Percentiles rank a stretch among this genome's conserved stretches.
phyloP scores from a whole-genome alignment of 2,329 filamentous ascomycete species.

The Colletotrichum sp. region DNA sequence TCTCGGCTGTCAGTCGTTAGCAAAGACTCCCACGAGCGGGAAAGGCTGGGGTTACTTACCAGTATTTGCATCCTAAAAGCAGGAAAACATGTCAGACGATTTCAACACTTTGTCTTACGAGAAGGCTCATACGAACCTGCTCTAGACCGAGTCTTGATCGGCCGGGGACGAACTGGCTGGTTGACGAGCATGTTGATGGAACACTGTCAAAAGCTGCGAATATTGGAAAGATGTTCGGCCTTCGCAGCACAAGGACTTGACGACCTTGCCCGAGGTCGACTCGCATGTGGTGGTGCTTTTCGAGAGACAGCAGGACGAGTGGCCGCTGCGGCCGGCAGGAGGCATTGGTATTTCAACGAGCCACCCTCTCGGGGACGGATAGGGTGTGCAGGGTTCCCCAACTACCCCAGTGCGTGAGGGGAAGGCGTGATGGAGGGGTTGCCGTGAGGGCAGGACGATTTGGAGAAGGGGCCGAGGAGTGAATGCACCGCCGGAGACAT shows the following conservation, averaged over 20 bases:
- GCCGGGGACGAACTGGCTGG: constrained; percentile 18
- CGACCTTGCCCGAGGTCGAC: not conserved
- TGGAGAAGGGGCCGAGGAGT: not conserved
- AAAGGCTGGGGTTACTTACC: not conserved
- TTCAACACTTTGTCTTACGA: not conserved
- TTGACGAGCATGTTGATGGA: constrained; percentile 16
- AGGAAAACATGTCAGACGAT: not conserved
- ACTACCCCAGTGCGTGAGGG: constrained; percentile 19
- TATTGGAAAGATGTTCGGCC: not conserved
- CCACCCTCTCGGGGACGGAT: not conserved
- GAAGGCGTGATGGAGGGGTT: not conserved
- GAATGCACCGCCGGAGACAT: not conserved
- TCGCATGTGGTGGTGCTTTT: not conserved
- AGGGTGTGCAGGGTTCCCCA: constrained; percentile 13
- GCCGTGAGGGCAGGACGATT: not conserved
- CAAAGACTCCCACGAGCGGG: not conserved
- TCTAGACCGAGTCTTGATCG: constrained; percentile 23
- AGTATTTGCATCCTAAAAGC: constrained; percentile 19
- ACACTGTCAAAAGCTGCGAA: not conserved
- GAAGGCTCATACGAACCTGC: constrained; percentile 17
- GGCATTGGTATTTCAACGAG: constrained; percentile 5
- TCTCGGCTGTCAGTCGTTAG: constrained; percentile 15
- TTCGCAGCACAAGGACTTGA: not conserved
- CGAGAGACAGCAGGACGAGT: not conserved
- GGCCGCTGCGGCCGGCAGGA: not conserved